Percentiles rank a stretch among this genome's conserved stretches.
Evolutionary conservation across 306 rosid genomes (phyloP).

Genomic region (Fagus sylvatica): DNA sequence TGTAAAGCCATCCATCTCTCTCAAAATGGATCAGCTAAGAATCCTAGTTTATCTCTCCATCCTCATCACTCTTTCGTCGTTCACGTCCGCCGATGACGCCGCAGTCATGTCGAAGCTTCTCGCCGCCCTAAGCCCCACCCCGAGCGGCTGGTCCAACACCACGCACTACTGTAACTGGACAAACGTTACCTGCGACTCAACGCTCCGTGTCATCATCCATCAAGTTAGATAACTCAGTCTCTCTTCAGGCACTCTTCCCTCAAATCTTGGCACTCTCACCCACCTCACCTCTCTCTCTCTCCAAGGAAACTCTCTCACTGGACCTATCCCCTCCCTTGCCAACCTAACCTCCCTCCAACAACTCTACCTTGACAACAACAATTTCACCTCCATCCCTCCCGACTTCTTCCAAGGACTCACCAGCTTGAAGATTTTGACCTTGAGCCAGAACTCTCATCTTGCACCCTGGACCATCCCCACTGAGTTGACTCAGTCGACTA

Average conservation of each 20-base stretch:
- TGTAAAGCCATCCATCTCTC: no score
- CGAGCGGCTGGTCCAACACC: slow-evolving; percentile 47
- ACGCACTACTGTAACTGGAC: slow-evolving; percentile 53
- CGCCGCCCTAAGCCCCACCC: slow-evolving; percentile 31
- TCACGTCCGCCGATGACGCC: slow-evolving; percentile 63
- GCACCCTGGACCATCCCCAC: slow-evolving; percentile 47
- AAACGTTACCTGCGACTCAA: slow-evolving; percentile 50
- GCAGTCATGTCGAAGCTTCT: slow-evolving; percentile 43
- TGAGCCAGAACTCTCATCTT: slow-evolving; percentile 39
- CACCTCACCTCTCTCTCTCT: slow-evolving; percentile 50
- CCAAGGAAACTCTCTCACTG: slow-evolving; percentile 50
- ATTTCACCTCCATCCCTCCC: slow-evolving; percentile 52
- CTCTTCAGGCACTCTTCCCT: slow-evolving; percentile 69
- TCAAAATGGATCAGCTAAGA: no score
- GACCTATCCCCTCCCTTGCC: slow-evolving; percentile 63
- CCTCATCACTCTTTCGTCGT: background rate
- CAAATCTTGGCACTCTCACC: slow-evolving; percentile 63
- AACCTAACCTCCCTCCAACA: slow-evolving; percentile 45
- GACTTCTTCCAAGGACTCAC: slow-evolving; percentile 49
- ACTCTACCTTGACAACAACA: slow-evolving; percentile 45
- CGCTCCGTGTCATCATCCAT: slow-evolving; percentile 57
- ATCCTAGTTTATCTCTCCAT: no score
- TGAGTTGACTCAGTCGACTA: slow-evolving; percentile 42
- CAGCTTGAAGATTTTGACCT: slow-evolving; percentile 39
- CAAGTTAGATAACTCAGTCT: slow-evolving; percentile 28